Conservation (phyloP, 2,329 filamentous ascomycete genomes). For the Botrytis deweyae region DNA sequence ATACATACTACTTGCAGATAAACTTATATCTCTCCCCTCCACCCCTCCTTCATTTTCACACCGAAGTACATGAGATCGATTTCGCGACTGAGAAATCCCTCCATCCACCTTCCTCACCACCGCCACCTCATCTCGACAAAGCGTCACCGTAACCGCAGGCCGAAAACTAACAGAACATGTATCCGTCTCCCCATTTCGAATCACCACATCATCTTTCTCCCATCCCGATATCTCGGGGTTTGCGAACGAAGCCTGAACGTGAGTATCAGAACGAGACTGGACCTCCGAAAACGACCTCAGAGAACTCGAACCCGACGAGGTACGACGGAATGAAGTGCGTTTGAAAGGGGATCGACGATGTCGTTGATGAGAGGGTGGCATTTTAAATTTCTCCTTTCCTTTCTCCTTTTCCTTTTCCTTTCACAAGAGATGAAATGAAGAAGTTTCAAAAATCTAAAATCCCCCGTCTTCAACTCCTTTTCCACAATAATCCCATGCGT, state of each 20-base stretch:
- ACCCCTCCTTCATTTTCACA: neutral
- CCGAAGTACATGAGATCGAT: accelerated
- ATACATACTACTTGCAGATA: neutral
- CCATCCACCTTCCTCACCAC: neutral
- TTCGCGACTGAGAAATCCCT: neutral
- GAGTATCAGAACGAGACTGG: neutral
- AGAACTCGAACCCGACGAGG: neutral
- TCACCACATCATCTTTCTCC: neutral
- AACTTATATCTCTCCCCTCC: neutral
- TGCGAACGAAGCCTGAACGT: neutral
- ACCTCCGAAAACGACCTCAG: neutral
- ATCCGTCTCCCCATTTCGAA: neutral
- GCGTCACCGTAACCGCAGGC: neutral
- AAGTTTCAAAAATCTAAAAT: neutral
- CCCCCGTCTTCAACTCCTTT: neutral
- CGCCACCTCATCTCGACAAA: neutral
- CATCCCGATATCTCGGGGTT: neutral
- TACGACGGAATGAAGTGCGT: neutral
- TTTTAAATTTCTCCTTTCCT: neutral
- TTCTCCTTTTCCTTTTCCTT: neutral
- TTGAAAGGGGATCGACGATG: neutral
- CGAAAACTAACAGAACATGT: neutral
- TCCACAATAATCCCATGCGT: neutral
- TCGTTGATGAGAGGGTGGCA: neutral
- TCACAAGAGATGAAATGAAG: neutral